Percentiles rank a stretch among this genome's conserved stretches.
These are phyloP conservation scores for Parasarocladium wereldwijsianum DNA, from an alignment of 2,329 filamentous ascomycete species.

Conservation along the genomic window DNA sequence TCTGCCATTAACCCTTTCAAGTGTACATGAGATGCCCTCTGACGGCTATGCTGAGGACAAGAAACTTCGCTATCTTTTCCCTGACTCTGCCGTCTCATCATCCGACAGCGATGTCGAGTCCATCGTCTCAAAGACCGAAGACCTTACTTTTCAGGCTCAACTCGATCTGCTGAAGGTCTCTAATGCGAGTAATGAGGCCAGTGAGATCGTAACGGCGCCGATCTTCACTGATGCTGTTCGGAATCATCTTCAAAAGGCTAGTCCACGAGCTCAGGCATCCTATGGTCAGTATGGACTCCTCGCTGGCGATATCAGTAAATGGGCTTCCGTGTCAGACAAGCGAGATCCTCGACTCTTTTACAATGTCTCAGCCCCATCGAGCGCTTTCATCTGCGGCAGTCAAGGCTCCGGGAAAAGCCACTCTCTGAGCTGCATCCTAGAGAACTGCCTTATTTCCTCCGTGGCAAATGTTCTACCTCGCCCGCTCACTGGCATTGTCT, in stretches of 20 bases:
- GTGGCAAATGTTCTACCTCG: conserved; percentile 27
- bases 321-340: neutral
- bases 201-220: conserved; percentile 14
- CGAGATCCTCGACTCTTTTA: conserved; percentile 22
- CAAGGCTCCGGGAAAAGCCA: conserved; percentile 53
- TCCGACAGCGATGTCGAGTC: neutral
- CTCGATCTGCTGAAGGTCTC: conserved; percentile 6
- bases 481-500: conserved; percentile 45
- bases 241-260: neutral
- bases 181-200: conserved; percentile 8
- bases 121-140: neutral
- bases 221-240: conserved; percentile 16
- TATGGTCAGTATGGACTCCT: conserved; percentile 4
- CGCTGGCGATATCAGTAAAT: conserved; percentile 2
- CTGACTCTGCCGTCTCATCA: neutral
- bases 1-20: no score
- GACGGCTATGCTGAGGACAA: no score
- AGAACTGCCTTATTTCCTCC: conserved; percentile 38
- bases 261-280: neutral
- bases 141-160: conserved; percentile 2
- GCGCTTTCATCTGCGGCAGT: conserved; percentile 48
- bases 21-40: no score
- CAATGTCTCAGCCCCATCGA: conserved; percentile 36
- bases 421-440: conserved; percentile 38
- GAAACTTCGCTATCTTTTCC: no score